phyloP scores from a whole-genome alignment of 306 rosid species.

The Hippophae gyantsensis region DNA sequence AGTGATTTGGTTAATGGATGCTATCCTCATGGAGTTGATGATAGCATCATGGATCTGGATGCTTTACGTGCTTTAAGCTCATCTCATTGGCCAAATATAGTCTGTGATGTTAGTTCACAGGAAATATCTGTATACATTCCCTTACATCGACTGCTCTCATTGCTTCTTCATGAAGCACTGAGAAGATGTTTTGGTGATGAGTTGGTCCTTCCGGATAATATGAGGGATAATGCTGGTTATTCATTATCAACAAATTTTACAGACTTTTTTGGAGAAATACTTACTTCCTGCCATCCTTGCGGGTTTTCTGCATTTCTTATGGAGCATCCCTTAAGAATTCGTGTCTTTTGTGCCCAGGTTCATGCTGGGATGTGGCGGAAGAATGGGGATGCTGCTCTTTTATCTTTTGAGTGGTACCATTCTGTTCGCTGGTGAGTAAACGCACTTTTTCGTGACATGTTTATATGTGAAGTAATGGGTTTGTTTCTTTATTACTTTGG shows the following conservation, averaged over 20 bases:
- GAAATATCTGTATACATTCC: conserved; percentile 82
- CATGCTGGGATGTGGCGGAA: conserved; percentile 98
- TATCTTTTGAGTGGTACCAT: conserved; percentile 74
- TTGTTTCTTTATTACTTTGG: too few relatives aligned
- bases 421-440: conserved; percentile 74
- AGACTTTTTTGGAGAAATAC: conserved; percentile 62
- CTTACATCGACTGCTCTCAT: conserved; percentile 74
- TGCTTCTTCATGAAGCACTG: conserved; percentile 70
- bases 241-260: conserved; percentile 30
- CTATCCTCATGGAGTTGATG: conserved; percentile 25
- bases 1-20: conserved; percentile 27
- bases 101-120: conserved; percentile 75
- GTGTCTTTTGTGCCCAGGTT: conserved; percentile 92
- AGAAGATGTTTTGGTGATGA: conserved; percentile 49
- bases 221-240: conserved; percentile 28
- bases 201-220: conserved; percentile 30
- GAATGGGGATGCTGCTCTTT: conserved; percentile 76
- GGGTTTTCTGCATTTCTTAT: conserved; percentile 87
- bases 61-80: conserved; percentile 46
- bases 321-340: conserved; percentile 94
- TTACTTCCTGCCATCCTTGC: conserved; percentile 71
- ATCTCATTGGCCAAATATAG: conserved; percentile 81
- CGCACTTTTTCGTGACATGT: background rate
- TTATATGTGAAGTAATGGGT: background rate
- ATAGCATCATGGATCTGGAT: conserved; percentile 36